Evolutionary conservation across 805 yeast genomes (phyloP).

Genomic region (Isabelozyma gotoi): DNA sequence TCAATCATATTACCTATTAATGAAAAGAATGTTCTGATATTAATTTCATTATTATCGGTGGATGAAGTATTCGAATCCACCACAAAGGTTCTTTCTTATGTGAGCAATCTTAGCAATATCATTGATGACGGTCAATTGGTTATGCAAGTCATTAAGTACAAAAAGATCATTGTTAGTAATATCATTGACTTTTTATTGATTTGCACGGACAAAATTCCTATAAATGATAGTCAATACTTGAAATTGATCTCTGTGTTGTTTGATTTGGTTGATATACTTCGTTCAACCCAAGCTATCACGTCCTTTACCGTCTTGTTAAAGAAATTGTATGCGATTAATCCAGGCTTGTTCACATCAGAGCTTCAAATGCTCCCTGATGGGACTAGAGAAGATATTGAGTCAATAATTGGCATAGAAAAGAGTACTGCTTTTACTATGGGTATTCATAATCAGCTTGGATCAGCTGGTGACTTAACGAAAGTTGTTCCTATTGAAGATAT

Average conservation of each 20-base stretch:
- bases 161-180: slow-evolving; percentile 24
- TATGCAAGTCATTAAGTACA: slow-evolving; percentile 36
- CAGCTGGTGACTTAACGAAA: slow-evolving; percentile 31
- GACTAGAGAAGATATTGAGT: slow-evolving; percentile 33
- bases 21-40: slow-evolving; percentile 16
- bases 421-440: not conserved
- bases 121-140: slow-evolving; percentile 29
- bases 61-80: slow-evolving; percentile 30
- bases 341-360: slow-evolving; percentile 23
- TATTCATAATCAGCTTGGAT: slow-evolving; percentile 9
- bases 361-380: slow-evolving; percentile 17
- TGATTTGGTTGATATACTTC: slow-evolving; percentile 31
- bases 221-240: slow-evolving; percentile 30
- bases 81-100: slow-evolving; percentile 23
- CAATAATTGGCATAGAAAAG: slow-evolving; percentile 30
- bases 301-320: slow-evolving; percentile 22
- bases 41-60: slow-evolving; percentile 20
- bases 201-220: slow-evolving; percentile 31
- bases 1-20: slow-evolving; percentile 20
- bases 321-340: slow-evolving; percentile 29
- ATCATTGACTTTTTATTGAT: slow-evolving; percentile 24
- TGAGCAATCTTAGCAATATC: slow-evolving; percentile 31
- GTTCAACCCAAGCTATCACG: slow-evolving; percentile 25
- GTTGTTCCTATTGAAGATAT: slow-evolving; percentile 18
- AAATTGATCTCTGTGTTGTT: slow-evolving; percentile 24